Percentiles rank a stretch among this genome's conserved stretches.
Conservation (phyloP, 163 green algal species). For the Volvox carteri region DNA sequence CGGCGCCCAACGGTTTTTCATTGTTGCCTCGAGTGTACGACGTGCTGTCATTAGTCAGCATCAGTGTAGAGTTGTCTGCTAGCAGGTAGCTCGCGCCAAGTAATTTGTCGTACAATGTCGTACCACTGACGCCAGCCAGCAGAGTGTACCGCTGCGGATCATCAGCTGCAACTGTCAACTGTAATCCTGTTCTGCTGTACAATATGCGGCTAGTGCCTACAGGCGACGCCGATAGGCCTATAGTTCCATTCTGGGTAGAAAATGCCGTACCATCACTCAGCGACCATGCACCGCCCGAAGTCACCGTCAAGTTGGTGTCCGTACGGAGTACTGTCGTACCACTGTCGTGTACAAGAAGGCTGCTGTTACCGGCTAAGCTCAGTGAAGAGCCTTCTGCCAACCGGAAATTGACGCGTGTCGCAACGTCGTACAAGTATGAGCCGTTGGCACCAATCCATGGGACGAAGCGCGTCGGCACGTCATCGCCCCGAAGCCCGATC, state of each 20-base stretch:
- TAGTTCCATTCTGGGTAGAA: too few relatives aligned
- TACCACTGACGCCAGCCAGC: background rate
- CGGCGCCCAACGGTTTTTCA: too few relatives aligned
- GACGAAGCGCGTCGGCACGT: background rate
- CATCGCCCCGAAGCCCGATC: background rate
- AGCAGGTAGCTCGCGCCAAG: slow-evolving; percentile 9
- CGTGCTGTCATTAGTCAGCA: background rate
- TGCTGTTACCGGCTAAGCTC: background rate
- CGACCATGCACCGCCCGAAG: background rate
- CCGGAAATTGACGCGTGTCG: background rate
- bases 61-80: background rate
- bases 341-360: slow-evolving; percentile 19
- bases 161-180: background rate
- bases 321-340: background rate
- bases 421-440: background rate
- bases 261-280: background rate
- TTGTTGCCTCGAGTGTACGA: background rate
- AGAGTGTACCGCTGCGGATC: background rate
- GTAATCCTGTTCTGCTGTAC: background rate
- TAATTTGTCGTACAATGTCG: background rate
- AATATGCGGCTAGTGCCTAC: background rate
- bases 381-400: background rate
- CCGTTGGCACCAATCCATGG: background rate
- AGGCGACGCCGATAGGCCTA: background rate
- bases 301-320: background rate